Evolutionary conservation across 169 alveolate genomes (phyloP).

Genomic region (Plasmodium cynomolgi): DNA sequence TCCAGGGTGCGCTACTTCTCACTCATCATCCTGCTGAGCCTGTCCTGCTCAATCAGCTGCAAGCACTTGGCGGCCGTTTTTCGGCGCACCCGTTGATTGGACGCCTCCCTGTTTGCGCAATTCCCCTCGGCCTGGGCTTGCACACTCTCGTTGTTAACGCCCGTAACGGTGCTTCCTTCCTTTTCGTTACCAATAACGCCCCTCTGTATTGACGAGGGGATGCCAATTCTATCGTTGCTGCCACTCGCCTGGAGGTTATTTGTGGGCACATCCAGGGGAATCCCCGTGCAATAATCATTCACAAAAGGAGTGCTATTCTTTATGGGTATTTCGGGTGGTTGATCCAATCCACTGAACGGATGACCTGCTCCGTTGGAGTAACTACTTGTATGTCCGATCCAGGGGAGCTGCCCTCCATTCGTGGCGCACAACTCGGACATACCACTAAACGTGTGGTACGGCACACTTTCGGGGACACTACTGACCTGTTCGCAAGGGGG

Average conservation of each 20-base stretch:
- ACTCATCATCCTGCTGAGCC: slow-evolving; percentile 29
- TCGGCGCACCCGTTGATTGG: slow-evolving; percentile 73
- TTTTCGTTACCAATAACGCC: slow-evolving; percentile 13
- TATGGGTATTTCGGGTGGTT: background rate
- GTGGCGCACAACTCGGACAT: background rate
- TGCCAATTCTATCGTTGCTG: background rate
- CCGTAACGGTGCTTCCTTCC: background rate
- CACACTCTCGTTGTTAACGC: background rate
- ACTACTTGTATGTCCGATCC: background rate
- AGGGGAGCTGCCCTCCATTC: background rate
- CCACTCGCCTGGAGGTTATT: background rate
- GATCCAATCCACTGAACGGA: background rate
- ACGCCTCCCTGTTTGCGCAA: background rate
- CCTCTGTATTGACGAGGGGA: background rate
- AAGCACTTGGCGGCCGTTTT: slow-evolving; percentile 74
- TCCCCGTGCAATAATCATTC: background rate
- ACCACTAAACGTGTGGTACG: background rate
- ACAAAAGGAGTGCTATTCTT: background rate
- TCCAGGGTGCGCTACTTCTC: slow-evolving; percentile 10
- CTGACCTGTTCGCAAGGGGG: background rate
- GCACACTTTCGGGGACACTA: background rate
- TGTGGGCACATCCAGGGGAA: background rate
- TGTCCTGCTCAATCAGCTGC: slow-evolving; percentile 66
- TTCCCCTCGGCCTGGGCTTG: background rate
- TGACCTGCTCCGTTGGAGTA: background rate